These are phyloP conservation scores for Penicillium angulare DNA, from an alignment of 495 filamentous ascomycete species.

Conservation along the genomic window DNA sequence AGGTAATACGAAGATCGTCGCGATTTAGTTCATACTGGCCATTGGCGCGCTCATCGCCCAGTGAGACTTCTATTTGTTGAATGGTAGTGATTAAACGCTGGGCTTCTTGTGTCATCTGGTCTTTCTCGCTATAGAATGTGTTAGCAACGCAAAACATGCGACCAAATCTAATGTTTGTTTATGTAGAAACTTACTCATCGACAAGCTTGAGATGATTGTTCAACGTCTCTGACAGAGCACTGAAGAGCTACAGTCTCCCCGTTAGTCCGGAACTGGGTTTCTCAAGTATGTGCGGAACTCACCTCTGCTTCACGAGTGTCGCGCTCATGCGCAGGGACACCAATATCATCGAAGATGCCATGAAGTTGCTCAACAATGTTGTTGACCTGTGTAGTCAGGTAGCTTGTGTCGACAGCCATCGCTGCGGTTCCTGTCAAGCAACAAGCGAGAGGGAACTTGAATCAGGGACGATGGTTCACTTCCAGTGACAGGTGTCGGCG, in stretches of 20 bases:
- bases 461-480: constrained; percentile 18
- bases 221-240: constrained; percentile 80
- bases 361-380: constrained; percentile 89
- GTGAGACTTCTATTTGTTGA: constrained; percentile 87
- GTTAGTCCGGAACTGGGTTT: not conserved
- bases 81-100: constrained; percentile 79
- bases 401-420: constrained; percentile 89
- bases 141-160: too few species aligned
- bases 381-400: constrained; percentile 89
- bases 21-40: constrained; percentile 61
- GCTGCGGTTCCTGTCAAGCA: not conserved
- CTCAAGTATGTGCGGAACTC: constrained; percentile 21
- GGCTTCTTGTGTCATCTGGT: constrained; percentile 82
- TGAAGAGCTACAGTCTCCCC: constrained; percentile 63
- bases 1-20: constrained; percentile 69
- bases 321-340: constrained; percentile 84
- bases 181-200: constrained; percentile 61
- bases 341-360: constrained; percentile 94
- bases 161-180: too few species aligned
- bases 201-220: constrained; percentile 80
- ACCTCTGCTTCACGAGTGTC: constrained; percentile 85
- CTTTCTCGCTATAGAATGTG: constrained; percentile 66
- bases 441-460: not conserved
- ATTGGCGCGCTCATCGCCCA: constrained; percentile 69
- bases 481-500: constrained; percentile 14